A percentile compares a stretch with the other conserved stretches of the same genome.
Evolutionary conservation across 257 asterid species (phyloP).

Genomic region (Solanum pennellii): DNA sequence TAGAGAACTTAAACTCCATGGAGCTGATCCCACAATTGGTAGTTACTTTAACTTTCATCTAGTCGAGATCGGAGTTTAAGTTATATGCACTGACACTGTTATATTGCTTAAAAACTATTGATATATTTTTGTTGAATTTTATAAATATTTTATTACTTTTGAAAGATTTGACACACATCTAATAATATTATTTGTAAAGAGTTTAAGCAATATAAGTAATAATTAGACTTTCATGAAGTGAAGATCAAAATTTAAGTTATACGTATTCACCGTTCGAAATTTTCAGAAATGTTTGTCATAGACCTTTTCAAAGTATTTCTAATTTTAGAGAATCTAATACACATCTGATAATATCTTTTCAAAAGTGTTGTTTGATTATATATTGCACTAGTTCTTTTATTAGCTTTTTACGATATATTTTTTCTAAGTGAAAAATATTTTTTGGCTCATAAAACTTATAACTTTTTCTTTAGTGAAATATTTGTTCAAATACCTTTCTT

Average conservation of each 20-base stretch:
- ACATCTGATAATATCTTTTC: neutral
- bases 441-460: neutral
- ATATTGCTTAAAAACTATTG: neutral
- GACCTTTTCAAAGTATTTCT: neutral
- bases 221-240: neutral
- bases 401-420: neutral
- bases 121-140: neutral
- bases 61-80: neutral
- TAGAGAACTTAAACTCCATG: neutral
- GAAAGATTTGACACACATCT: accelerated
- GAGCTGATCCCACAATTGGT: neutral
- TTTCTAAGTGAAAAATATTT: neutral
- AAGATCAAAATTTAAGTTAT: neutral
- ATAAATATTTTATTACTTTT: neutral
- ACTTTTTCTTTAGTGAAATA: neutral
- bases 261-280: accelerated
- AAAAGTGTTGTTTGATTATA: neutral
- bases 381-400: neutral
- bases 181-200: neutral
- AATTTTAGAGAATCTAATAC: neutral
- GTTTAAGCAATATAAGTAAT: neutral
- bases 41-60: neutral
- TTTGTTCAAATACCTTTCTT: neutral
- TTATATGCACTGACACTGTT: neutral
- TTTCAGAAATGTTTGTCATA: neutral